Evolutionary conservation across 805 yeast species (phyloP), one percentile per base, ranked within the genome.

Genomic region (Starmerella potacharoeniae): DNA sequence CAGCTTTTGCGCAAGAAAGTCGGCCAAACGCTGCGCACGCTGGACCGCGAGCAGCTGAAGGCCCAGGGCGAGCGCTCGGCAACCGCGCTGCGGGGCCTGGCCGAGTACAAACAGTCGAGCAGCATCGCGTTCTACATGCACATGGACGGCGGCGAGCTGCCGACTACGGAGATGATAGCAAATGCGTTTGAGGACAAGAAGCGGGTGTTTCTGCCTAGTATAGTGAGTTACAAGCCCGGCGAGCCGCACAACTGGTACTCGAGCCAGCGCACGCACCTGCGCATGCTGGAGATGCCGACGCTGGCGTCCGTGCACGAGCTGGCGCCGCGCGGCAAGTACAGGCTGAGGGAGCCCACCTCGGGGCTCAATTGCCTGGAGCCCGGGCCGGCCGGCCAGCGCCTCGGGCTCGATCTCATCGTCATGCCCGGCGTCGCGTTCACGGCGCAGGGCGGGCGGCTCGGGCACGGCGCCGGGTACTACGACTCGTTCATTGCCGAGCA

Each of bases 381-480:
- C 13, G 63, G 61, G 4, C 67, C 63, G 0, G 64, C 59, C 3
- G 81, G 79, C 0, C 30, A 16, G 40, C 30, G 30, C 9, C 31
- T 11, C 10, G 49, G 49, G 14, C 69, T 91, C 28, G 97, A 91
- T 61, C 62, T 91, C 9, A 71, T 91, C 6, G 69, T 91, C 6
- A 74, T 91, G 0, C 97, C 97, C 0, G 97, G 95, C 0, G 83
- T 91, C 1, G 96, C 86, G 0, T 90, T 86, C 67, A 77, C 86
- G 1, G 60, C 39, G 11, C 59, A 65, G 11, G 62, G 81, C 28
- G 67, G 72, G 11, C 67, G 98, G 53, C 66, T 91, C 52, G 98
- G 98, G 1, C 95, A 88, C 66, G 98, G 98, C 1, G 91, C 83
- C 5, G 98, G 97, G 0, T 89, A 79, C 67, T 91, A 93, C 67